A percentile compares a stretch with the other conserved stretches of the same genome.
These are phyloP conservation scores for Kwoniella dendrophila DNA, from an alignment of 768 basidiomycete genomes.

Conservation along the genomic window DNA sequence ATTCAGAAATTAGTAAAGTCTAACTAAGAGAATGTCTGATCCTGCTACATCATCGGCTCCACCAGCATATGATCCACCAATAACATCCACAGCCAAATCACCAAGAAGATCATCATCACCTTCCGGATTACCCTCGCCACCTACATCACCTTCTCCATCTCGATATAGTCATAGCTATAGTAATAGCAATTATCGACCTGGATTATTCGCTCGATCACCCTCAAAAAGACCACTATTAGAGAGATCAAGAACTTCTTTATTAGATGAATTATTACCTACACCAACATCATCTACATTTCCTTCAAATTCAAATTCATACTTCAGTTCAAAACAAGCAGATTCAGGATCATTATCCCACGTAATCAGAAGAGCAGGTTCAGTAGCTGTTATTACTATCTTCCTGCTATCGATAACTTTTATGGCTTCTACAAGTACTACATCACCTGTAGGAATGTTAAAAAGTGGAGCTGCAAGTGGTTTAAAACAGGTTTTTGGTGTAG, in stretches of 20 bases:
- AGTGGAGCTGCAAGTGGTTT: constrained; percentile 3
- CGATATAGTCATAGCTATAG: not conserved
- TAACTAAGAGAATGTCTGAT: too few species aligned
- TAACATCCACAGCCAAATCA: not conserved
- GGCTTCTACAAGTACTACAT: constrained; percentile 19
- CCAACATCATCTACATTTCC: not conserved
- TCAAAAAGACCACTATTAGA: constrained; percentile 8
- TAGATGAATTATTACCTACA: constrained; percentile 39
- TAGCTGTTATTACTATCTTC: constrained; percentile 40
- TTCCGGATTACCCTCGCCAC: not conserved
- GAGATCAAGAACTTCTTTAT: constrained; percentile 26
- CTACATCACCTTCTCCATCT: not conserved
- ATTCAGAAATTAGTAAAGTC: too few species aligned
- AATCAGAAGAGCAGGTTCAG: constrained; percentile 30
- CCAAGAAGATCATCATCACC: not conserved
- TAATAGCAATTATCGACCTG: too few species aligned
- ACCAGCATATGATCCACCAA: constrained; percentile 4
- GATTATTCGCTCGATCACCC: too few species aligned
- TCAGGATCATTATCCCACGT: constrained; percentile 10
- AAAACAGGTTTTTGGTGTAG: constrained; percentile 22
- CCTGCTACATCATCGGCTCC: not conserved
- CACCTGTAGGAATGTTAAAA: not conserved
- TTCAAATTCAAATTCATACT: not conserved
- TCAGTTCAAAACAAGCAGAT: not conserved
- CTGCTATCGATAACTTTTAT: constrained; percentile 35